A percentile compares a stretch with the other conserved stretches of the same genome.
These are phyloP conservation scores for Tricholoma saponaceum DNA, from an alignment of 768 basidiomycete genomes.

Conservation along the genomic window DNA sequence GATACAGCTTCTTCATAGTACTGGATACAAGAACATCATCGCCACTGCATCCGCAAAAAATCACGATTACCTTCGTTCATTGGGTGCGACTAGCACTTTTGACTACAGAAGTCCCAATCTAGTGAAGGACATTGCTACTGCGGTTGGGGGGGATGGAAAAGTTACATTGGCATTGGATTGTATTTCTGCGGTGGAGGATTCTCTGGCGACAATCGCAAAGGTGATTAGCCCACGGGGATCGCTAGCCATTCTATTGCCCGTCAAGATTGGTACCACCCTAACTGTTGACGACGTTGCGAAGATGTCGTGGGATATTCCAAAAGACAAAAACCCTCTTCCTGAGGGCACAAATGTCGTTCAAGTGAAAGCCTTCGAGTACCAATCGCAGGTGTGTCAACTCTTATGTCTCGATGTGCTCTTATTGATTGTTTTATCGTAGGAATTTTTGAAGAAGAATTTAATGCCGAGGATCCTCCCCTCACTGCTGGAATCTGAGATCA, in stretches of 20 bases:
- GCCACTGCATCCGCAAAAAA: constrained; percentile 32
- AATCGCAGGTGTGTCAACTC: constrained; percentile 27
- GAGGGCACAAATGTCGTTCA: constrained; percentile 30
- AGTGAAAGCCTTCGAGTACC: constrained; percentile 39
- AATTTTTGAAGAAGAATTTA: constrained; percentile 36
- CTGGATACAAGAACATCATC: constrained; percentile 36
- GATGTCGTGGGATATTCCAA: constrained; percentile 29
- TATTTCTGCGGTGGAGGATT: constrained; percentile 25
- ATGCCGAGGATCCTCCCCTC: constrained; percentile 43
- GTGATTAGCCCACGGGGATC: constrained; percentile 34
- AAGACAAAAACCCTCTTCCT: constrained; percentile 33
- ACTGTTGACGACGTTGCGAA: constrained; percentile 24
- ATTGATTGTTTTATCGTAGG: constrained; percentile 22
- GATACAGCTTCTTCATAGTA: constrained; percentile 30
- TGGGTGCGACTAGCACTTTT: constrained; percentile 33
- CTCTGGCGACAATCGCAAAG: constrained; percentile 31
- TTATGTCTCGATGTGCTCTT: not conserved
- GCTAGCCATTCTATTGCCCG: constrained; percentile 40
- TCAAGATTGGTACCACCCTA: constrained; percentile 41
- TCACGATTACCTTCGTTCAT: constrained; percentile 11
- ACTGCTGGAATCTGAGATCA: constrained; percentile 32
- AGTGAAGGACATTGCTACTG: constrained; percentile 22
- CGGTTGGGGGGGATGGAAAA: constrained; percentile 21
- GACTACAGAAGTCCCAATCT: constrained; percentile 31
- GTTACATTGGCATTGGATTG: constrained; percentile 30